Conservation (phyloP, 192 early-diverging fungal genomes). For the Backusella liffmaniae region DNA sequence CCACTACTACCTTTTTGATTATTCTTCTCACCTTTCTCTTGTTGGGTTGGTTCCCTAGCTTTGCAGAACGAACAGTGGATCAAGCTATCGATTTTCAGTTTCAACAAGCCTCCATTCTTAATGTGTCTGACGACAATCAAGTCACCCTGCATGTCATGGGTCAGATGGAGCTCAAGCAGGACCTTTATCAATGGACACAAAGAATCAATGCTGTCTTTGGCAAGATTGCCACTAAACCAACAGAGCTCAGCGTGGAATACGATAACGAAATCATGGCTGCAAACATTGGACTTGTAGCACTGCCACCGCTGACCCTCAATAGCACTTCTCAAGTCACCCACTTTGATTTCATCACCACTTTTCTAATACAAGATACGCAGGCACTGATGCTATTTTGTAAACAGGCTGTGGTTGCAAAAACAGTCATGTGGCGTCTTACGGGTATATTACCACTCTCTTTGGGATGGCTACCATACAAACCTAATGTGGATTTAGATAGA, state of each 20-base stretch:
- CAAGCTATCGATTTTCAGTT: conserved; percentile 8
- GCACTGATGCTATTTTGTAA: conserved; percentile 24
- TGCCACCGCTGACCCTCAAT: conserved; percentile 7
- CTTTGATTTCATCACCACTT: conserved; percentile 27
- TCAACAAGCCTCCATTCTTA: conserved; percentile 19
- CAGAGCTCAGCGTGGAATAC: not conserved
- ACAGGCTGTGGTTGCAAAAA: conserved; percentile 10
- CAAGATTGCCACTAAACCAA: not conserved
- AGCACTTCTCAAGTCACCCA: not conserved
- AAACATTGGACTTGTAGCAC: conserved; percentile 13
- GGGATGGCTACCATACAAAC: conserved; percentile 14
- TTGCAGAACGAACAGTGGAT: conserved; percentile 18
- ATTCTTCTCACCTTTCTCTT: not conserved
- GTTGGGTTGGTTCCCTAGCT: conserved; percentile 15
- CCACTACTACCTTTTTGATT: not conserved
- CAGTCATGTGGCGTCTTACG: conserved; percentile 11
- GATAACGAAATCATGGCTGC: not conserved
- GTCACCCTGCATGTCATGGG: conserved; percentile 25
- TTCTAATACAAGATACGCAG: conserved; percentile 11
- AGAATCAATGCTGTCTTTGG: conserved; percentile 9
- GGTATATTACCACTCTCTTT: conserved; percentile 2
- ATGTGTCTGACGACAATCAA: conserved; percentile 15
- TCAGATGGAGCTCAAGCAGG: not conserved
- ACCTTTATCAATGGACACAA: not conserved
- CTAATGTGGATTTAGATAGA: conserved; percentile 6